Conservation (phyloP, 768 basidiomycete species). For the Kwoniella bestiolae region DNA sequence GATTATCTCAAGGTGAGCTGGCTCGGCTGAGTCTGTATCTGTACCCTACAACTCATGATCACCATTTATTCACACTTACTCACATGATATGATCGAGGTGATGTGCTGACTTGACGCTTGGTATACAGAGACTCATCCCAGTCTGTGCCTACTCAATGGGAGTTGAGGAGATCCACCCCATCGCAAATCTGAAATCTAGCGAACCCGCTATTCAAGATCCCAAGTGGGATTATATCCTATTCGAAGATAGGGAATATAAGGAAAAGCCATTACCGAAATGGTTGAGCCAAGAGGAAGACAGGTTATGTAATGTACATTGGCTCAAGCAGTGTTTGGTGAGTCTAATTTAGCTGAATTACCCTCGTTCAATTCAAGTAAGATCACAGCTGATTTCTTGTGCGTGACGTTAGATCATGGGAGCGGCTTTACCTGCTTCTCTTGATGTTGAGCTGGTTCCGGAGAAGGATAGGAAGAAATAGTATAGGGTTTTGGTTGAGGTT, state of each 20-base stretch:
- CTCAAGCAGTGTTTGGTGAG: slow-evolving; percentile 55
- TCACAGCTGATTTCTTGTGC: not conserved
- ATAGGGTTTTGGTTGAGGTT: not conserved
- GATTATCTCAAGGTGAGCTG: slow-evolving; percentile 30
- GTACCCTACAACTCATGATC: not conserved
- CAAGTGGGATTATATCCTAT: slow-evolving; percentile 32
- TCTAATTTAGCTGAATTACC: not conserved
- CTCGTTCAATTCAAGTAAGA: not conserved
- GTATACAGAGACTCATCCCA: slow-evolving; percentile 60
- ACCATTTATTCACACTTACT: not conserved
- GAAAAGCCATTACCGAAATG: slow-evolving; percentile 1
- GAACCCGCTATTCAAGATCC: slow-evolving; percentile 19
- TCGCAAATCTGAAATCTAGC: slow-evolving; percentile 12
- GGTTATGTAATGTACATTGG: slow-evolving; percentile 43
- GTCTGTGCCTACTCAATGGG: slow-evolving; percentile 78
- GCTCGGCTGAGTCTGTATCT: no score
- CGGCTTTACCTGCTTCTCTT: slow-evolving; percentile 19
- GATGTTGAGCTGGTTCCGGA: not conserved
- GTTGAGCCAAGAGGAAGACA: slow-evolving; percentile 11
- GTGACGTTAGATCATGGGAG: slow-evolving; percentile 33
- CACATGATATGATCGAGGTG: no score
- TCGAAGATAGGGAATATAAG: slow-evolving; percentile 33
- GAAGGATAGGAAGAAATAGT: not conserved
- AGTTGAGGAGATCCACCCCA: slow-evolving; percentile 63
- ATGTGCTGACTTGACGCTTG: not conserved